A percentile compares a stretch with the other conserved stretches of the same genome.
Evolutionary conservation across 2,329 filamentous ascomycete genomes (phyloP).

Genomic region (Colletotrichum lini): DNA sequence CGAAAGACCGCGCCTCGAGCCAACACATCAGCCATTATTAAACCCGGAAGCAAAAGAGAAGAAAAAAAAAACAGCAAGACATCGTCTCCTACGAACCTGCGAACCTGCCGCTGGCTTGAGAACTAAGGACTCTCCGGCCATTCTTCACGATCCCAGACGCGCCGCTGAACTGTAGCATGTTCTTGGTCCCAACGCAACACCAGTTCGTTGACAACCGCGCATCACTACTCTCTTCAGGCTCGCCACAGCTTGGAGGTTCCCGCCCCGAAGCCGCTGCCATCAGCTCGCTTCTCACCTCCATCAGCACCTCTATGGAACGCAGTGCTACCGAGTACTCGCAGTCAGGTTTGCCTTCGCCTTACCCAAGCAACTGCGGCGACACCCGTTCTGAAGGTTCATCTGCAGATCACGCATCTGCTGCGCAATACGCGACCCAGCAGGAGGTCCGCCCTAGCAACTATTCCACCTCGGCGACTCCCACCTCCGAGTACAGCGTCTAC

Average conservation of each 20-base stretch:
- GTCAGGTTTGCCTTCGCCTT: slow-evolving; percentile 87
- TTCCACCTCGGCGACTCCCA: slow-evolving; percentile 84
- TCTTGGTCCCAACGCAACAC: slow-evolving; percentile 51
- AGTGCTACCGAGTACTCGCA: slow-evolving; percentile 83
- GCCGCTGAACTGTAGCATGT: slow-evolving; percentile 52
- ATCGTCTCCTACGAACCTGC: slow-evolving; percentile 36
- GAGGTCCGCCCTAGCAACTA: slow-evolving; percentile 82
- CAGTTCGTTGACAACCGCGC: slow-evolving; percentile 51
- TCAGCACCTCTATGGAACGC: slow-evolving; percentile 68
- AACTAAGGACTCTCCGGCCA: slow-evolving; percentile 51
- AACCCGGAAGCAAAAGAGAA: slow-evolving; percentile 14
- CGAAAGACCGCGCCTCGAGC: slow-evolving; percentile 34
- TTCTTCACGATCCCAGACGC: slow-evolving; percentile 36
- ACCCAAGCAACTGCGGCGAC: slow-evolving; percentile 75
- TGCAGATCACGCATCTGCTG: slow-evolving; percentile 95
- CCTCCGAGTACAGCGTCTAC: slow-evolving; percentile 89
- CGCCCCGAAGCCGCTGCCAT: slow-evolving; percentile 48
- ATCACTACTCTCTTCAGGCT: slow-evolving; percentile 48
- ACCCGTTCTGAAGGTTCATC: slow-evolving; percentile 86
- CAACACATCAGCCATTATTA: slow-evolving; percentile 26
- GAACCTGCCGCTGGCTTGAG: slow-evolving; percentile 48
- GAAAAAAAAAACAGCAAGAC: slow-evolving; percentile 9
- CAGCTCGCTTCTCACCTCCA: slow-evolving; percentile 49
- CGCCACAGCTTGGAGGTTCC: slow-evolving; percentile 46
- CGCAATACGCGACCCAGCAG: slow-evolving; percentile 87